Conservation (phyloP, 2,329 filamentous ascomycete species). For the Thyridium curvatum region DNA sequence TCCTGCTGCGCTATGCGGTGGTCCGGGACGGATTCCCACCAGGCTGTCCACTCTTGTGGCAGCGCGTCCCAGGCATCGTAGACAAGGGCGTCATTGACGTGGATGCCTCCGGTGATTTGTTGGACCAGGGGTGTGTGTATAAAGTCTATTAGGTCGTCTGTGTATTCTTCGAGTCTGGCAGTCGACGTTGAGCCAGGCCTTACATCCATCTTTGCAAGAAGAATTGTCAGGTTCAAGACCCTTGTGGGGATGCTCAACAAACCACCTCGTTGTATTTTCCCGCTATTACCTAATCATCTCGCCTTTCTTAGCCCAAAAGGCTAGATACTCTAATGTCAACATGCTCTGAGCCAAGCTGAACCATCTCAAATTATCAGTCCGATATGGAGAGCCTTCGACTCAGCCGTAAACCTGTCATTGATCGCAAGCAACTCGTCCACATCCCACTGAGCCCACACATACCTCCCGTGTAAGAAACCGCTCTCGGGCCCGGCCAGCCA, state of each 20-base stretch:
- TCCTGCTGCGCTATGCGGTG: constrained; percentile 20
- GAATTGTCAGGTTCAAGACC: too few species aligned
- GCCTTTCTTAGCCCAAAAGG: too few species aligned
- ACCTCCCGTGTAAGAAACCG: constrained; percentile 14
- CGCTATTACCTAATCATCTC: too few species aligned
- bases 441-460: constrained; percentile 13
- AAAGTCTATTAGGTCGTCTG: constrained; percentile 14
- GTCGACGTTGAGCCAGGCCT: constrained; percentile 1
- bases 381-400: too few species aligned
- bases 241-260: too few species aligned
- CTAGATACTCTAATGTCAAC: too few species aligned
- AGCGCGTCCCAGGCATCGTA: constrained; percentile 19
- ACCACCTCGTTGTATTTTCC: too few species aligned
- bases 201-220: too few species aligned
- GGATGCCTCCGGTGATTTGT: constrained; percentile 24
- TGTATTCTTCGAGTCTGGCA: constrained; percentile 12
- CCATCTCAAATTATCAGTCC: too few species aligned
- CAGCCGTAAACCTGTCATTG: too few species aligned
- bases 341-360: too few species aligned
- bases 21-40: constrained; percentile 19
- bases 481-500: constrained; percentile 13
- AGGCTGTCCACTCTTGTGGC: constrained; percentile 20
- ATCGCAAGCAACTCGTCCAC: constrained; percentile 12
- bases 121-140: constrained; percentile 18
- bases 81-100: constrained; percentile 25